These are phyloP conservation scores for Mycosarcoma mackinlayi DNA, from an alignment of 1,284 basidiomycete genomes.

Conservation along the genomic window DNA sequence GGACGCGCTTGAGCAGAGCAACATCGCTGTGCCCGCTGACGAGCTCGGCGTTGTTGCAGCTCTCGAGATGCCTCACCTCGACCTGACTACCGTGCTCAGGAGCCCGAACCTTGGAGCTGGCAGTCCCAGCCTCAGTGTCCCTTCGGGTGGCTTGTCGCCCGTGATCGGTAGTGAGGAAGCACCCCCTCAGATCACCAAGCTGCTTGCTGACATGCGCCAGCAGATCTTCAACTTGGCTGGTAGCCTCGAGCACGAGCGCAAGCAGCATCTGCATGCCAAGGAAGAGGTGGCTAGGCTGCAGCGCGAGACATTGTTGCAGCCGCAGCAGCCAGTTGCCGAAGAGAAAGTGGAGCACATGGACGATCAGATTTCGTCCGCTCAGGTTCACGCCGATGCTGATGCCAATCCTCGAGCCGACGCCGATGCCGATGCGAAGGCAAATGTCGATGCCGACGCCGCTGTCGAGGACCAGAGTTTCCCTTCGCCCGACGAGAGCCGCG, in stretches of 20 bases:
- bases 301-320: slow-evolving; percentile 12
- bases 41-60: slow-evolving; percentile 36
- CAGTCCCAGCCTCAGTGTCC: slow-evolving; percentile 26
- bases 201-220: slow-evolving; percentile 66
- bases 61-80: slow-evolving; percentile 42
- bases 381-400: not conserved
- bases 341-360: slow-evolving; percentile 1
- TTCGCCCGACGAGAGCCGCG: slow-evolving; percentile 28
- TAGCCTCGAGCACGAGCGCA: slow-evolving; percentile 64
- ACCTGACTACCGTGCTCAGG: slow-evolving; percentile 32
- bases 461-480: slow-evolving; percentile 19
- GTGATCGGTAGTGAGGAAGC: slow-evolving; percentile 32
- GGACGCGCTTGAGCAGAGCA: slow-evolving; percentile 34
- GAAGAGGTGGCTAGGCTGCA: slow-evolving; percentile 45
- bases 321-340: not conserved
- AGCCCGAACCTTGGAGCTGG: slow-evolving; percentile 50
- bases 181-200: slow-evolving; percentile 57
- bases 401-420: too few relatives aligned
- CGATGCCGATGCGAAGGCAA: too few relatives aligned
- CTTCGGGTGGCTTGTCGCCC: slow-evolving; percentile 46
- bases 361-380: not conserved
- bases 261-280: slow-evolving; percentile 56
- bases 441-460: too few relatives aligned
- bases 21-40: slow-evolving; percentile 33
- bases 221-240: slow-evolving; percentile 67